A percentile compares a stretch with the other conserved stretches of the same genome.
phyloP scores from a whole-genome alignment of 164 flowering plant species.

The Tinospora cordifolia region DNA sequence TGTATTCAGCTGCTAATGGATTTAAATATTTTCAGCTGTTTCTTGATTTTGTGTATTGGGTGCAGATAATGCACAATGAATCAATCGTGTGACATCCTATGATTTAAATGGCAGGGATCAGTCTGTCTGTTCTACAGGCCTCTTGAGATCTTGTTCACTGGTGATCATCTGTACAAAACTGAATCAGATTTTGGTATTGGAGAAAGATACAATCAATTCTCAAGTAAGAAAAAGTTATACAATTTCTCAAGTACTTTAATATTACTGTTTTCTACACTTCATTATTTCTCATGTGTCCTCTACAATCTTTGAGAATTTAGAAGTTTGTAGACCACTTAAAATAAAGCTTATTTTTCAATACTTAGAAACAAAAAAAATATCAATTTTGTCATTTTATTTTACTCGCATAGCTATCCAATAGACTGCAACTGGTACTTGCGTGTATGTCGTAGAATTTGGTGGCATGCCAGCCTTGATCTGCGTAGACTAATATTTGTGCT shows the following conservation, averaged over 20 bases:
- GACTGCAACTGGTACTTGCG: not conserved
- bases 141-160: slow-evolving; percentile 36
- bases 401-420: not conserved
- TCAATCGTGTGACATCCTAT: not conserved
- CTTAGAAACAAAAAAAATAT: not conserved
- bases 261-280: not conserved
- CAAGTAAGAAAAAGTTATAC: slow-evolving; percentile 25
- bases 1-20: not conserved
- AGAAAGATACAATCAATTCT: slow-evolving; percentile 33
- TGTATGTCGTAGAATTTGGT: not conserved
- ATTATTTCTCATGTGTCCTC: not conserved
- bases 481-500: not conserved
- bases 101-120: slow-evolving; percentile 34
- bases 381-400: not conserved
- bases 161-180: slow-evolving; percentile 37
- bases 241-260: not conserved
- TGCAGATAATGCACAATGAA: too few relatives aligned
- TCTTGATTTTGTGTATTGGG: too few relatives aligned
- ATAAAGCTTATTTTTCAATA: not conserved
- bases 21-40: not conserved
- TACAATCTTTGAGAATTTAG: not conserved
- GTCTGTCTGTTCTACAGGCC: slow-evolving; percentile 47
- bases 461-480: not conserved
- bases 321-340: not conserved
- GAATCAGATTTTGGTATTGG: slow-evolving; percentile 26